Evolutionary conservation across 2,329 filamentous ascomycete species (phyloP).

Genomic region (Arthroderma uncinatum): DNA sequence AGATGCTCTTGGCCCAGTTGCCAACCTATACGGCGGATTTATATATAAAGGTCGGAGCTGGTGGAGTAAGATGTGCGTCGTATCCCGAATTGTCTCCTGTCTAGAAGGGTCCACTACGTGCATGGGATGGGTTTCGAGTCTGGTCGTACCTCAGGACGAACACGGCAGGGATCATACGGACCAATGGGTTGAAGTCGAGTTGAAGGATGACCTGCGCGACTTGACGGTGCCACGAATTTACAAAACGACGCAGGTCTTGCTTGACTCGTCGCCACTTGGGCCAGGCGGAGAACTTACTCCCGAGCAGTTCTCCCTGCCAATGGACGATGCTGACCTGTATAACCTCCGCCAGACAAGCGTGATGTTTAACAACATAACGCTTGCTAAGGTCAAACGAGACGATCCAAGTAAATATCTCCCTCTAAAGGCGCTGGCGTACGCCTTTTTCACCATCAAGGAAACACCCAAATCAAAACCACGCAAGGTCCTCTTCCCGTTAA

Average conservation of each 20-base stretch:
- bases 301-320: constrained; percentile 30
- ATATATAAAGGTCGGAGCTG: constrained; percentile 40
- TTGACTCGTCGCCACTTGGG: constrained; percentile 33
- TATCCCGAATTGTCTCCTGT: constrained; percentile 44
- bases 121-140: constrained; percentile 45
- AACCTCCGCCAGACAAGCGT: constrained; percentile 10
- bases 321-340: constrained; percentile 22
- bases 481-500: constrained; percentile 31
- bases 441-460: constrained; percentile 19
- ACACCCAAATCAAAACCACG: constrained; percentile 10
- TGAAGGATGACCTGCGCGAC: constrained; percentile 20
- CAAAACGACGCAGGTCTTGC: constrained; percentile 29
- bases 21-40: constrained; percentile 46
- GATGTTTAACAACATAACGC: constrained; percentile 11
- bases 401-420: constrained; percentile 15
- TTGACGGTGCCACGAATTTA: constrained; percentile 34
- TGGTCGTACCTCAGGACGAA: constrained; percentile 30
- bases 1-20: constrained; percentile 38
- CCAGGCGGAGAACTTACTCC: constrained; percentile 28
- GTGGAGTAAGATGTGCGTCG: constrained; percentile 48
- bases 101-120: constrained; percentile 37
- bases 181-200: constrained; percentile 42
- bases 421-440: constrained; percentile 19
- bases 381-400: constrained; percentile 15
- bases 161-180: constrained; percentile 24